Base-by-base conservation (phyloP, 805 yeast genomes). In the Wickerhamomyces mucosus region DNA sequence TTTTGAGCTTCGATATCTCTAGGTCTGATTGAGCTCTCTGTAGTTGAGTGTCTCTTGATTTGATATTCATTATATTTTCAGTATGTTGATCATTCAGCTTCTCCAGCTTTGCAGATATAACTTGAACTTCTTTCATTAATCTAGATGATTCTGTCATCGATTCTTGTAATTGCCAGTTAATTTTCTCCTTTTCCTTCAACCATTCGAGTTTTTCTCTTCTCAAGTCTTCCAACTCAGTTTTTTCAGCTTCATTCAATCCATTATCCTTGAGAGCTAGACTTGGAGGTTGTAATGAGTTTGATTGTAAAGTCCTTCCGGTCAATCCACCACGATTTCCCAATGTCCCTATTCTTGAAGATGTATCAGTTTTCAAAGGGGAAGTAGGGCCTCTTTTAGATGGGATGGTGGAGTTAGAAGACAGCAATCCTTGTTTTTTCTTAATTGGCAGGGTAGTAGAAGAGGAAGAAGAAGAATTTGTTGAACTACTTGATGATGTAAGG, bases 311-410 rank as follows among this genome's bases (percentile, higher is more conserved):
- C 38, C 72, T 56, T 2, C 65, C 66, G 0, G 72, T 59, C 18
- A 66, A 48, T 2, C 69, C 57, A n/a, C n/a, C n/a, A n/a, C 50
- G 46, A 21, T 29, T 43, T 6, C 39, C 41, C 22, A 32, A 12
- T 3, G 23, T 18, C 4, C 46, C 43, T 16, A 47, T 29, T 27
- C 42, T 51, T 41, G 43, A 65, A 50, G 42, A 31, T 2, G 36
- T 29, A 1, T 50, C 50, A 25, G 67, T 52, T 44, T 74, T 78
- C 21, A 74, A 64, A 1, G 89, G 89, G 0, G 88, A 79, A 0
- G 82, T 62, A 0, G 89, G 82, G 0, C 69, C 67, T 38, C 92
- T 62, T 44, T 80, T 80, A 3, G 79, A 63, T 4, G 88, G 88
- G 14, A 78, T 51, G 5, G 62, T 48, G 1, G 65, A 48, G 3